Evolutionary conservation across 805 yeast species (phyloP).

Genomic region (Candida methanosorbosa): DNA sequence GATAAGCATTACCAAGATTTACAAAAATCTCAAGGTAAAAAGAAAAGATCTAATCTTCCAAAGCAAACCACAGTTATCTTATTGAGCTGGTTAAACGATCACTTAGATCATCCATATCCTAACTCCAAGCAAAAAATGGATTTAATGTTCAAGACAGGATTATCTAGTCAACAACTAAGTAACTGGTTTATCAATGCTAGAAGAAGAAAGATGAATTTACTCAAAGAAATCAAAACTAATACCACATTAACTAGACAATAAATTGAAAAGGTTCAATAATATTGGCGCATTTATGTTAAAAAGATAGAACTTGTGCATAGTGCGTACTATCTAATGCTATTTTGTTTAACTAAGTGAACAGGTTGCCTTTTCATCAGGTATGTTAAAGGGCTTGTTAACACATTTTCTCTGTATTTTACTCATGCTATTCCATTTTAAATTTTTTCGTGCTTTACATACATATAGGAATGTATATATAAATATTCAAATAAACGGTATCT

Average conservation of each 20-base stretch:
- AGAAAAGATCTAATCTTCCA: constrained; percentile 45
- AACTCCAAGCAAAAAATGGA: constrained; percentile 48
- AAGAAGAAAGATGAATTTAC: constrained; percentile 43
- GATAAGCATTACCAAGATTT: constrained; percentile 1
- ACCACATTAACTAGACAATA: constrained; percentile 7
- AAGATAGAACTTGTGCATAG: too few relatives aligned
- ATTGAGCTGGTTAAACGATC: constrained; percentile 46
- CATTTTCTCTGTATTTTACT: too few relatives aligned
- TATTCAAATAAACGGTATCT: too few relatives aligned
- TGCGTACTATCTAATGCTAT: too few relatives aligned
- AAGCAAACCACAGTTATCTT: constrained; percentile 47
- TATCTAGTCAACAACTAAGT: constrained; percentile 48
- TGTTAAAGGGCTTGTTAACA: too few relatives aligned
- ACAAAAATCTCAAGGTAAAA: constrained; percentile 10
- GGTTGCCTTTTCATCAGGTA: too few relatives aligned
- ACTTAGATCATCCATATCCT: constrained; percentile 53
- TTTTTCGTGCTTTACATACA: too few relatives aligned
- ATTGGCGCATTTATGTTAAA: too few relatives aligned
- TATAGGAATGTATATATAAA: too few relatives aligned
- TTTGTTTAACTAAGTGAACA: too few relatives aligned
- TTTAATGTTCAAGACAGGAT: constrained; percentile 44
- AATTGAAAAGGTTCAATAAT: too few relatives aligned
- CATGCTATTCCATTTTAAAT: too few relatives aligned
- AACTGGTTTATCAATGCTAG: constrained; percentile 61
- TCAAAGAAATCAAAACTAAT: constrained; percentile 30